Conservation (phyloP, 1,284 basidiomycete genomes). For the Limonomyces culmigenus region DNA sequence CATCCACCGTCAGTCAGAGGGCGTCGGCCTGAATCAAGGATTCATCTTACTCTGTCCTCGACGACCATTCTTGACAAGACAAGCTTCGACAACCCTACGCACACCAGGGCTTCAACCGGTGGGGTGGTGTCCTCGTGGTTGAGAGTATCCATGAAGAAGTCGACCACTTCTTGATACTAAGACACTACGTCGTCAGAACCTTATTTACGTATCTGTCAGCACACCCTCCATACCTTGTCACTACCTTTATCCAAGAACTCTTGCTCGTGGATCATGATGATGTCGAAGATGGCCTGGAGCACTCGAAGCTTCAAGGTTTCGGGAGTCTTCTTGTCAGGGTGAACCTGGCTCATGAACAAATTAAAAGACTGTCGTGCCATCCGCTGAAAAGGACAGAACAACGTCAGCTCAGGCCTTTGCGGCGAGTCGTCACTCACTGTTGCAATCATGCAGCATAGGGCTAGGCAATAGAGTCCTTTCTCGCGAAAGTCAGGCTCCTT, state of each 20-base stretch:
- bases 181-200: too few relatives aligned
- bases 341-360: conserved; percentile 77
- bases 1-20: not conserved
- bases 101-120: conserved; percentile 68
- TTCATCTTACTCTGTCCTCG: conserved; percentile 54
- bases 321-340: conserved; percentile 58
- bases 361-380: conserved; percentile 88
- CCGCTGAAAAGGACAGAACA: conserved; percentile 31
- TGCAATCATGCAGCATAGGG: conserved; percentile 85
- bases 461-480: conserved; percentile 75
- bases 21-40: too few relatives aligned
- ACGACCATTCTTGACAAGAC: conserved; percentile 73
- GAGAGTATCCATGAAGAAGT: conserved; percentile 63
- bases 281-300: conserved; percentile 79
- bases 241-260: conserved; percentile 46
- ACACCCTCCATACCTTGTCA: not conserved
- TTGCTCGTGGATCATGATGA: conserved; percentile 80
- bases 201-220: too few relatives aligned
- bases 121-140: conserved; percentile 61
- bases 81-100: conserved; percentile 80
- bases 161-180: conserved; percentile 59
- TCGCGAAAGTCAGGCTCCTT: conserved; percentile 77
- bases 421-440: conserved; percentile 21
- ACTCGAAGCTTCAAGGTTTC: conserved; percentile 69
- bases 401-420: not conserved